Base-by-base conservation (phyloP, 1,139 yeast species). In the Taphrina wiesneri region DNA sequence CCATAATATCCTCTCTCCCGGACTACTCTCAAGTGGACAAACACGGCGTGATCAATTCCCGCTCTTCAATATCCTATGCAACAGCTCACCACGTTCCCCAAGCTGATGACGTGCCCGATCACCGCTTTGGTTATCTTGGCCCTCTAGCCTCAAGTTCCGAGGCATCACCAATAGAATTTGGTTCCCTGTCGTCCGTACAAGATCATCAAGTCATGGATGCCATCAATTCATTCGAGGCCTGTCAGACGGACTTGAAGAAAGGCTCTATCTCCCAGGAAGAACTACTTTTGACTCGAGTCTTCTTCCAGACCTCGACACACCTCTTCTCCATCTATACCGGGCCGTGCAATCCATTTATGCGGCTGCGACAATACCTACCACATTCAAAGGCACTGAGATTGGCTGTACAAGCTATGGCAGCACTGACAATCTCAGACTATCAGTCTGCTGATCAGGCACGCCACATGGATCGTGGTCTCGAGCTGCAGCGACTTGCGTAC, bases 391-490 rank as follows among this genome's bases (percentile, higher is more conserved):
- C 64, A 13, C 32, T 60, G 23, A 45, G 56, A 15, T 43, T 60
- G 13, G 64, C 64, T 5, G 57, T 43, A 7, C 64, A 60, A 17
- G 64, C 64, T 7, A 60, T 60, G 64, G 64, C 64, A 2, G 64
- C 64, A 15, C 39, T 51, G 51, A 60, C 64, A 2, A 41, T 60
- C 26, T 60, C 64, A 9, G 64, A 45, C 52, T 49, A 39, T 41
- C 56, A 60, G 25, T 60, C 64, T 11, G 30, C 28, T 15, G 57
- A 60, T 36, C 51, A 60, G 43, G 52, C 45, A 17, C 32, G 41
- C 19, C 56, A 49, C 57, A 60, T 60, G 64, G 56, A 60, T 17
- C 64, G 64, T 30, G 64, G 64, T 11, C 57, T 60, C 43, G 64
- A 60, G 43, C 52, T 60, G 36, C 64, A 60, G 41, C 56, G 64